phyloP scores from a whole-genome alignment of 768 basidiomycete genomes.

The Phanerochaete carnosa region DNA sequence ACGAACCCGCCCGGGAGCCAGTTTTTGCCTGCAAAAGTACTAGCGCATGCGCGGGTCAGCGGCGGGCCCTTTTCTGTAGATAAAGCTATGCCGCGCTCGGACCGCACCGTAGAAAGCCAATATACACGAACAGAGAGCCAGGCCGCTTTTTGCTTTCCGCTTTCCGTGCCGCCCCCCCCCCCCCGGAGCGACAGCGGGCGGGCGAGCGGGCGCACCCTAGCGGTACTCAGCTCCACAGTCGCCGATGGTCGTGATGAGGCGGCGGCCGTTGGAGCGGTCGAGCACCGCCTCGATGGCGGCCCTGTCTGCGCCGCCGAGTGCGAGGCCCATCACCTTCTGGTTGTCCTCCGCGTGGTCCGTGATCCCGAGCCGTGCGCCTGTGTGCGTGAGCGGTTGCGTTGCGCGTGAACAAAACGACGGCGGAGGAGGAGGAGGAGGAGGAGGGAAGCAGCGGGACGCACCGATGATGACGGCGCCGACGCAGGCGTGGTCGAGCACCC shows the following conservation, averaged over 20 bases:
- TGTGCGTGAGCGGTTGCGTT: background rate
- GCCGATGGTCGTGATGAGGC: conserved; percentile 65
- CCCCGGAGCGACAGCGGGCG: too few species aligned
- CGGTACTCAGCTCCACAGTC: conserved; percentile 88
- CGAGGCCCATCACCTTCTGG: conserved; percentile 55
- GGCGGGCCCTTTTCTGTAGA: background rate
- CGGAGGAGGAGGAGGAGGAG: background rate
- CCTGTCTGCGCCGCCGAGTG: conserved; percentile 53
- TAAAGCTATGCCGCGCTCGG: background rate
- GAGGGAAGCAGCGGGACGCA: conserved; percentile 21
- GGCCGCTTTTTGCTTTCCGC: too few species aligned
- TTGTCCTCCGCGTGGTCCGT: conserved; percentile 76
- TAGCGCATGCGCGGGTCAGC: background rate
- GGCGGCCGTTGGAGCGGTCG: conserved; percentile 54
- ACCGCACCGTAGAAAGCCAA: too few species aligned
- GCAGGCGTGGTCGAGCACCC: conserved; percentile 75
- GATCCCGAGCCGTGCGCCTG: conserved; percentile 72
- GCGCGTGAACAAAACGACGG: background rate
- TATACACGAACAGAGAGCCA: too few species aligned
- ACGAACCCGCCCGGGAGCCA: too few species aligned
- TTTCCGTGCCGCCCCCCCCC: too few species aligned
- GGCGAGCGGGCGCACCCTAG: too few species aligned
- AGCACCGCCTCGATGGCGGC: conserved; percentile 62
- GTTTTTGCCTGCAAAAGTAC: background rate
- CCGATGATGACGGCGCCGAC: conserved; percentile 83